A percentile compares a stretch with the other conserved stretches of the same genome.
Conservation (phyloP, 306 rosid genomes). For the Psophocarpus tetragonolobus region DNA sequence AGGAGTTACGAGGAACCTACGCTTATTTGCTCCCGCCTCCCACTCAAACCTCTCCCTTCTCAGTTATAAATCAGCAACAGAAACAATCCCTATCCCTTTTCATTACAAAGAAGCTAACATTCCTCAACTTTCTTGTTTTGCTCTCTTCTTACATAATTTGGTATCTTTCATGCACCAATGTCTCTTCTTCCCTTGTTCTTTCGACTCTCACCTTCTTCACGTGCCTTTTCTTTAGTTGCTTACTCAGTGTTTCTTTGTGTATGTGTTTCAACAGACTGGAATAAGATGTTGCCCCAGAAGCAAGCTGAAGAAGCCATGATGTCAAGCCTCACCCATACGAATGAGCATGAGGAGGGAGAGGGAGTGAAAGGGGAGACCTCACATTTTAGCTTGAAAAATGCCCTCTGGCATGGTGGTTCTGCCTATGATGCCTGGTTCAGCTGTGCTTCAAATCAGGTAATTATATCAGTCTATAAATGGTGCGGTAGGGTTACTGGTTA, state of each 20-base stretch:
- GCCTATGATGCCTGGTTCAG: constrained; percentile 92
- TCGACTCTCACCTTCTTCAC: background rate
- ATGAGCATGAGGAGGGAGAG: constrained; percentile 51
- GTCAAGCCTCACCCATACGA: constrained; percentile 44
- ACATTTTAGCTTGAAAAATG: constrained; percentile 46
- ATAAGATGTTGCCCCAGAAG: constrained; percentile 55
- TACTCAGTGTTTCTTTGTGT: background rate
- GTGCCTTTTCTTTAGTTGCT: background rate
- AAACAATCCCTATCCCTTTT: background rate
- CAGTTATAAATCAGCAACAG: constrained; percentile 1
- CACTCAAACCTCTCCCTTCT: constrained; percentile 20
- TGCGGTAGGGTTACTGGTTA: background rate
- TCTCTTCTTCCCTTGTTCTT: background rate
- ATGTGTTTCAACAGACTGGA: constrained; percentile 34
- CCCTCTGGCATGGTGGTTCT: constrained; percentile 90
- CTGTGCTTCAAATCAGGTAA: constrained; percentile 88
- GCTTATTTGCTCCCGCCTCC: constrained; percentile 33
- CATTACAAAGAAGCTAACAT: too few relatives aligned
- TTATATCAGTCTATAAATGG: background rate
- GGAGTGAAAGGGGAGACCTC: constrained; percentile 48
- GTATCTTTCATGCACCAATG: background rate
- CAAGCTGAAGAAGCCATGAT: constrained; percentile 70
- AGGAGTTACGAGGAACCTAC: constrained; percentile 35
- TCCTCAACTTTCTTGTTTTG: background rate
- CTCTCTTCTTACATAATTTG: background rate